Base-by-base conservation (phyloP, 2,329 filamentous ascomycete genomes). In the Microsporum audouinii region DNA sequence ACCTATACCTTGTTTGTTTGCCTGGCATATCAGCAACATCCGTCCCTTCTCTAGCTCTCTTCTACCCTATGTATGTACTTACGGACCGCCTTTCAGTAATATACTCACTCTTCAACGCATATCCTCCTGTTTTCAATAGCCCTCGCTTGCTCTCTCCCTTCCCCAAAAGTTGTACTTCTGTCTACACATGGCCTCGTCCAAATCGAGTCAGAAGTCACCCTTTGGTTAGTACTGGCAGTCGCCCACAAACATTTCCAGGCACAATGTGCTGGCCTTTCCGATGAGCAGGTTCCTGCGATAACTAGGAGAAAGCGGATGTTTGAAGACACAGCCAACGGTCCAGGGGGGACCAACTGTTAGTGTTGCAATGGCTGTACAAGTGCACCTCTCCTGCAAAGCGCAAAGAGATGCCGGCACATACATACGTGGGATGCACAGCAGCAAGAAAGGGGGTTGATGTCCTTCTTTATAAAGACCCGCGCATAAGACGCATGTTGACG, bases 11-110 rank as follows among this genome's bases (percentile, higher is more conserved):
- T 34, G 49, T 55, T 36, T 55, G 31, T n/a, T 36, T 55, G 49
- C n/a, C 49, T 55, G 49, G 49, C 49, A 38, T 55, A 36, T 55
- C 49, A 36, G 49, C 49, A 34, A 55, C 33, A 49, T 49, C 23
- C 23, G 45, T 49, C 45, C 49, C 49, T 55, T 55, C 49, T 7
- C 12, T 55, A 36, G 2, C 31, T 55, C 17, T 36, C 23, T 36
- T 36, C 12, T 6, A 8, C 23, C 49, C n/a, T 17, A n/a, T 55
- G 49, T 55, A 55, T 36, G 49, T 55, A 55, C 36, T 55, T 34
- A 55, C 8, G 49, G 49, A 23, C 31, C 12, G n/a, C 49, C 31
- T 17, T 36, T 3, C 49, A 55, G 49, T 55, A 55, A 55, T 55
- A 55, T 55, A 55, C 31, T 23, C 31, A 34, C 5, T 17, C 12